Conservation (phyloP, 139 green algal genomes). For the Astrephomene gubernaculifera region DNA sequence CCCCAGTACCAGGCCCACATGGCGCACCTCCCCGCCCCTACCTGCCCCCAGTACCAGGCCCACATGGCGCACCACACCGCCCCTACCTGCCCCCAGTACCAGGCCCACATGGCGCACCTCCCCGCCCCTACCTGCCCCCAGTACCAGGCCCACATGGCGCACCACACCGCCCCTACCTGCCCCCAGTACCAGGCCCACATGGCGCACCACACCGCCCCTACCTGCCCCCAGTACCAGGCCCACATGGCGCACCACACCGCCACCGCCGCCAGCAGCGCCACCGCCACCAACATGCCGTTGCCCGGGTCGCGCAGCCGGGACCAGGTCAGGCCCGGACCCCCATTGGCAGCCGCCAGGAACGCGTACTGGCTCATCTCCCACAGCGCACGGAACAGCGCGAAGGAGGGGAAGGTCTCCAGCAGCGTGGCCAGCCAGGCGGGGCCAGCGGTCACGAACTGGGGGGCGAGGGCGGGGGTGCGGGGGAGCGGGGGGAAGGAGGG, state of each 20-base stretch:
- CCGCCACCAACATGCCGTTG: constrained; percentile 62
- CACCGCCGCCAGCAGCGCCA: constrained; percentile 50
- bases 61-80: no score
- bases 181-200: neutral
- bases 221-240: constrained; percentile 28
- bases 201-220: neutral
- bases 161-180: constrained; percentile 16
- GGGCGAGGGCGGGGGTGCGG: neutral
- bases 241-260: constrained; percentile 31
- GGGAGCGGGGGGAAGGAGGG: neutral
- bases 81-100: neutral
- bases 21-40: no score
- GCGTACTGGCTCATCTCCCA: constrained; percentile 78
- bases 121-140: neutral
- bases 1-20: no score
- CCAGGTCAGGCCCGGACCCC: constrained; percentile 66
- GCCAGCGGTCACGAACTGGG: constrained; percentile 54
- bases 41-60: no score
- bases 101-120: neutral
- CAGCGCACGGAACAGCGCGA: constrained; percentile 74
- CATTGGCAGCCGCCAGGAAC: constrained; percentile 73
- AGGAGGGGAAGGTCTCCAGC: constrained; percentile 57
- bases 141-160: constrained; percentile 33
- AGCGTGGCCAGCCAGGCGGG: constrained; percentile 55
- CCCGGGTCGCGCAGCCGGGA: constrained; percentile 60